Conservation (phyloP, 768 basidiomycete species). For the Xerocomellus amylosporus region DNA sequence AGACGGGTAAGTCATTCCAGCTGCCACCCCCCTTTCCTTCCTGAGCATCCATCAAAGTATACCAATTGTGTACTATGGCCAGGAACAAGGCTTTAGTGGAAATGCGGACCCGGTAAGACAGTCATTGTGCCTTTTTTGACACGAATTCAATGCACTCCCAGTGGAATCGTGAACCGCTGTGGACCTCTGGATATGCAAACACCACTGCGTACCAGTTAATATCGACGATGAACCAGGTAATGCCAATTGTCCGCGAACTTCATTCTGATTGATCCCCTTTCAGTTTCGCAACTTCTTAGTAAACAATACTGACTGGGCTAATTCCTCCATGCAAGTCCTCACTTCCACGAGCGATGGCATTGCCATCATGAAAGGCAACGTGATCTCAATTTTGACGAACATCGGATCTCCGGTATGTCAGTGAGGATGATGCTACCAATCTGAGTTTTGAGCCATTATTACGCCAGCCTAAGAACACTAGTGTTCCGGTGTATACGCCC, state of each 20-base stretch:
- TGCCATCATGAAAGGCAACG: conserved; percentile 62
- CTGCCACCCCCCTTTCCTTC: not conserved
- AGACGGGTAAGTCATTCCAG: conserved; percentile 46
- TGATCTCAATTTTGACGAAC: conserved; percentile 64
- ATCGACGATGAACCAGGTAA: conserved; percentile 56
- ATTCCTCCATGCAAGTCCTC: conserved; percentile 50
- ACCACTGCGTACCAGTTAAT: conserved; percentile 59
- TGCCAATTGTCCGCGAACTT: not conserved
- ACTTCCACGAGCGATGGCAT: conserved; percentile 49
- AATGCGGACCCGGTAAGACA: conserved; percentile 58
- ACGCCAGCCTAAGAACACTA: conserved; percentile 52
- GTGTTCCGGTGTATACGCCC: conserved; percentile 56
- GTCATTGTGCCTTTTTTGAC: not conserved
- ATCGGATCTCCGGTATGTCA: conserved; percentile 64
- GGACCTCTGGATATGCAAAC: conserved; percentile 63
- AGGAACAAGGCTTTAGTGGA: conserved; percentile 71
- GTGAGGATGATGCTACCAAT: not conserved
- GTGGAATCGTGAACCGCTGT: conserved; percentile 75
- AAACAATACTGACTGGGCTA: conserved; percentile 50
- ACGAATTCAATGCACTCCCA: conserved; percentile 23
- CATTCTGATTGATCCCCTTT: not conserved
- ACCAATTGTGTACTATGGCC: conserved; percentile 79
- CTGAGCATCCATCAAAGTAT: conserved; percentile 38
- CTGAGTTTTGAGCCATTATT: not conserved
- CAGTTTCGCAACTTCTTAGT: conserved; percentile 66